Conservation (phyloP, 192 early-diverging fungal species). For the Coemansia sp. region DNA sequence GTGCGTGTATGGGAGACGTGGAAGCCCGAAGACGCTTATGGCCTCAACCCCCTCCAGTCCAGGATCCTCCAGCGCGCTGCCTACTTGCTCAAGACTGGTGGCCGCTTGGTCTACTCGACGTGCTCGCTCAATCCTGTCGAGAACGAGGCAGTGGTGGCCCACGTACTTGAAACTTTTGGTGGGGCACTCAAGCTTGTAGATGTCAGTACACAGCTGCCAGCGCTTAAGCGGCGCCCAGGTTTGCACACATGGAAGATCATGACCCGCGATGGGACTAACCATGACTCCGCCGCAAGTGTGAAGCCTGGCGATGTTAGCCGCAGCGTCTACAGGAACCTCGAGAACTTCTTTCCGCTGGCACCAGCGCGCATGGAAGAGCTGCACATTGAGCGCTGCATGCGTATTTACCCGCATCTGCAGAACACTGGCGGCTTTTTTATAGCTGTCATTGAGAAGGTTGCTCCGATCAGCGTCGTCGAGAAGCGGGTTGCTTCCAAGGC, state of each 20-base stretch:
- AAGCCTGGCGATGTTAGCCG: constrained; percentile 29
- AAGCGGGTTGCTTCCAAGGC: constrained; percentile 21
- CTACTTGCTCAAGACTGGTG: constrained; percentile 85
- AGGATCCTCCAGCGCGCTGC: constrained; percentile 85
- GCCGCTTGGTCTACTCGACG: constrained; percentile 95
- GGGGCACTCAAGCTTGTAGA: constrained; percentile 84
- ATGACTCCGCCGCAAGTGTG: constrained; percentile 54
- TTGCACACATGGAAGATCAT: constrained; percentile 87
- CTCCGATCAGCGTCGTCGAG: constrained; percentile 60
- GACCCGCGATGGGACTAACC: constrained; percentile 63
- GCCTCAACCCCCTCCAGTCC: constrained; percentile 82
- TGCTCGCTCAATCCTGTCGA: constrained; percentile 98
- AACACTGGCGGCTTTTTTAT: constrained; percentile 99
- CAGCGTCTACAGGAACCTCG: constrained; percentile 52
- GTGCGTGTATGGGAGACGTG: constrained; percentile 87
- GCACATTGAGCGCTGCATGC: constrained; percentile 73
- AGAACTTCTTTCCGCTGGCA: constrained; percentile 60
- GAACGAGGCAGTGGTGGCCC: constrained; percentile 94
- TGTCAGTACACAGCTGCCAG: constrained; percentile 76
- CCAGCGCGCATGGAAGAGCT: constrained; percentile 59
- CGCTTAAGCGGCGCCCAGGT: constrained; percentile 79
- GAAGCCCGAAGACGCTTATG: constrained; percentile 70
- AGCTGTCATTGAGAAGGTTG: constrained; percentile 89
- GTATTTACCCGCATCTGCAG: constrained; percentile 91
- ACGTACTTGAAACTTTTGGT: constrained; percentile 62